A percentile compares a stretch with the other conserved stretches of the same genome.
These are phyloP conservation scores for Ceratocystis albifundus DNA, from an alignment of 2,329 filamentous ascomycete genomes.

Conservation along the genomic window DNA sequence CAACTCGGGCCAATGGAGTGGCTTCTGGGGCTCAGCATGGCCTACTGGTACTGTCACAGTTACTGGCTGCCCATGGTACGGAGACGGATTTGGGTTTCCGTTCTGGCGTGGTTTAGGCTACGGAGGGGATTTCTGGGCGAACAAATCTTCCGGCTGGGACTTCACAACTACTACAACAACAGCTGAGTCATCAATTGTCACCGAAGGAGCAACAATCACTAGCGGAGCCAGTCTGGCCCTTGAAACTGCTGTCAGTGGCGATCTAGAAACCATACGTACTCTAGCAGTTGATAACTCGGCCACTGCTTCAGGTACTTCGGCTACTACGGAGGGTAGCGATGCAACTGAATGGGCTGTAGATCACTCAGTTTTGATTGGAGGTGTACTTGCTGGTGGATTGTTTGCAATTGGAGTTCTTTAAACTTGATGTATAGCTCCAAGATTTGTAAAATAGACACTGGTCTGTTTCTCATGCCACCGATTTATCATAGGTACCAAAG, in stretches of 20 bases:
- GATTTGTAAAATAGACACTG: background rate
- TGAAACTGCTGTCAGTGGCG: conserved; percentile 23
- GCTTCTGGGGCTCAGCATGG: conserved; percentile 23
- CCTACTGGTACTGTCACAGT: conserved; percentile 26
- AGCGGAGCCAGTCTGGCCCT: conserved; percentile 20
- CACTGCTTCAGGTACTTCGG: conserved; percentile 16
- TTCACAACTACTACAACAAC: conserved; percentile 26
- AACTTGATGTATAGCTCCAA: background rate
- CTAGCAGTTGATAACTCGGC: conserved; percentile 23
- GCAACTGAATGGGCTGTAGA: conserved; percentile 17
- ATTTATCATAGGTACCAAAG: background rate
- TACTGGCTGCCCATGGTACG: conserved; percentile 27
- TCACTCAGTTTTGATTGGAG: conserved; percentile 24
- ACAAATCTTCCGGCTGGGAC: conserved; percentile 25
- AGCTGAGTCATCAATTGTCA: conserved; percentile 17
- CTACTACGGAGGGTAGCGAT: conserved; percentile 12
- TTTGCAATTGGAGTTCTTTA: conserved; percentile 25
- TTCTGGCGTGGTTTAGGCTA: conserved; percentile 26
- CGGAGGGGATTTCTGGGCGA: conserved; percentile 24
- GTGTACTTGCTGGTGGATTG: conserved; percentile 24
- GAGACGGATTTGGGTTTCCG: conserved; percentile 25
- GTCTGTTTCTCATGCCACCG: background rate
- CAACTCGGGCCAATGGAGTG: conserved; percentile 21
- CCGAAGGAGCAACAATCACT: conserved; percentile 22
- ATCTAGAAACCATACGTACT: conserved; percentile 24